These are phyloP conservation scores for Fusarium xyrophilum DNA, from an alignment of 2,329 filamentous ascomycete species.

Conservation along the genomic window DNA sequence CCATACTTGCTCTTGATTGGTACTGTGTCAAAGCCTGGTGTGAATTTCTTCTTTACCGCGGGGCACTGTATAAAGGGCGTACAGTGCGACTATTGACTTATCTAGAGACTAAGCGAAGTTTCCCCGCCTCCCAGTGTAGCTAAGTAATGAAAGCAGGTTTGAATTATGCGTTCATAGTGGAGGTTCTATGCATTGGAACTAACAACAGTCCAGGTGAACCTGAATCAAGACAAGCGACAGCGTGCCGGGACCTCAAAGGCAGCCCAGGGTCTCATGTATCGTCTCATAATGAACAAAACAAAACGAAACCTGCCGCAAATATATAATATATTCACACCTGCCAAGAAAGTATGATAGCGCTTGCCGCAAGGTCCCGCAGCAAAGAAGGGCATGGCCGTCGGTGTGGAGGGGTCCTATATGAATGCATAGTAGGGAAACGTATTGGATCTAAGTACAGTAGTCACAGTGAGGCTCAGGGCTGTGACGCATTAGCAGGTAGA, in stretches of 20 bases:
- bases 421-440: not conserved
- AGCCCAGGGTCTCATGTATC: not conserved
- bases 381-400: constrained; percentile 4
- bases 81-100: constrained; percentile 7
- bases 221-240: constrained; percentile 9
- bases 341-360: not conserved
- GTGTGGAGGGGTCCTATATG: constrained; percentile 18
- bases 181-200: constrained; percentile 1
- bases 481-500: constrained; percentile 2
- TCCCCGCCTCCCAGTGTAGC: not conserved
- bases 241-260: not conserved
- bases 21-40: constrained; percentile 27
- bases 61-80: constrained; percentile 20
- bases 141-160: constrained; percentile 2
- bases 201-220: not conserved
- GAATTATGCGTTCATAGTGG: constrained; percentile 16
- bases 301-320: not conserved
- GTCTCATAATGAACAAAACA: not conserved
- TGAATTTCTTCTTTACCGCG: constrained; percentile 22
- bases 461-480: constrained; percentile 6
- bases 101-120: constrained; percentile 26
- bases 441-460: not conserved
- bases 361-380: not conserved
- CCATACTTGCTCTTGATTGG: not conserved
- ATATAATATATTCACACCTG: not conserved